phyloP scores from a whole-genome alignment of 495 filamentous ascomycete genomes.

The Aspergillus sclerotioniger region DNA sequence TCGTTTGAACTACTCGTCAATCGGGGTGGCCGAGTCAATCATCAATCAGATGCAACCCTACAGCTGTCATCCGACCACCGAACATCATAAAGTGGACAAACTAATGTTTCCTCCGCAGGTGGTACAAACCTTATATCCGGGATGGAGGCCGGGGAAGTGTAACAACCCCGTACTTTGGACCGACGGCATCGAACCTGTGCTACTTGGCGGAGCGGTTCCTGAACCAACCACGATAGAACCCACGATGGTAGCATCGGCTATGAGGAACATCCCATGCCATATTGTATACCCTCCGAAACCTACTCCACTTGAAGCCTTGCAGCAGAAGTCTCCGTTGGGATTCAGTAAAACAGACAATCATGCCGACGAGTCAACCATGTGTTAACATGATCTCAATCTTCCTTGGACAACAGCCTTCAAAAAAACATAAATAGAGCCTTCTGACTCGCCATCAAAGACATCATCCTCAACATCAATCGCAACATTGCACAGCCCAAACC shows the following conservation, averaged over 20 bases:
- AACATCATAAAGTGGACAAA: background rate
- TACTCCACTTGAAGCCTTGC: background rate
- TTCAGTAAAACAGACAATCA: too few species aligned
- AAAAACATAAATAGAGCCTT: background rate
- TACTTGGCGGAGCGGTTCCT: background rate
- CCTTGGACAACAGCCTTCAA: background rate
- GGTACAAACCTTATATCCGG: background rate
- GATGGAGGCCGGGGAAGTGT: background rate
- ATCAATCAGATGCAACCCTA: background rate
- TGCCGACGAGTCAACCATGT: too few species aligned
- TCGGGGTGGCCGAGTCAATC: too few species aligned
- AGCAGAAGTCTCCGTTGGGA: too few species aligned
- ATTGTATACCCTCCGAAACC: background rate
- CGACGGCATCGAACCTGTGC: background rate
- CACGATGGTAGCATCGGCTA: background rate
- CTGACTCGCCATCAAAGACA: background rate
- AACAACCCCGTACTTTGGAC: background rate
- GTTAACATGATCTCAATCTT: too few species aligned
- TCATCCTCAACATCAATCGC: background rate
- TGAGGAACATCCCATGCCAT: background rate
- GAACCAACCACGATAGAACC: background rate
- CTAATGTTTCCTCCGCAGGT: background rate
- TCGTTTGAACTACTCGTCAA: too few species aligned
- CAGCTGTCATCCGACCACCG: background rate
- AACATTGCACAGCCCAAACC: background rate